Percentiles rank a stretch among this genome's conserved stretches.
Evolutionary conservation across 2,329 filamentous ascomycete genomes (phyloP).

Genomic region (Calycina marina): DNA sequence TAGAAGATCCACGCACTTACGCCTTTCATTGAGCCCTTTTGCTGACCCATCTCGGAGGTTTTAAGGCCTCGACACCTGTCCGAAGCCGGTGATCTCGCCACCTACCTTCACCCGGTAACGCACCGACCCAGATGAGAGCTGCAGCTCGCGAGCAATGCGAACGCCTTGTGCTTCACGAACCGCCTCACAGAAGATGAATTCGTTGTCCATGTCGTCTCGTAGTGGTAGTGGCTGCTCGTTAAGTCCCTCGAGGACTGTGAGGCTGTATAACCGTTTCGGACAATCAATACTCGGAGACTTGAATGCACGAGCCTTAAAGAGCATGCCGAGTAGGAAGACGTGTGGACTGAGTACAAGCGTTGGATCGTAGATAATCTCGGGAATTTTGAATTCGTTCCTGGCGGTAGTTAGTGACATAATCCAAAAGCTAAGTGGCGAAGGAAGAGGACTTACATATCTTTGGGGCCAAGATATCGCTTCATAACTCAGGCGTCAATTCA

Average conservation of each 20-base stretch:
- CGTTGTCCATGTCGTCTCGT: constrained; percentile 21
- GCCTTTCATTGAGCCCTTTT: constrained; percentile 26
- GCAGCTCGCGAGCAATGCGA: constrained; percentile 18
- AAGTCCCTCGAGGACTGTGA: constrained; percentile 10
- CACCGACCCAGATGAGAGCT: constrained; percentile 15
- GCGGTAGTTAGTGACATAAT: constrained; percentile 1
- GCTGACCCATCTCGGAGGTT: constrained; percentile 22
- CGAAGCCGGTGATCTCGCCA: constrained; percentile 23
- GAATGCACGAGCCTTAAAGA: constrained; percentile 23
- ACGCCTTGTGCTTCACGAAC: constrained; percentile 13
- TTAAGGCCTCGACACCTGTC: constrained; percentile 22
- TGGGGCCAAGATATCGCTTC: constrained; percentile 15
- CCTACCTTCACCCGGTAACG: constrained; percentile 19
- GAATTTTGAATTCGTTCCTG: constrained; percentile 18
- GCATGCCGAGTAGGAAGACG: constrained; percentile 21
- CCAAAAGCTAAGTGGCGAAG: neutral
- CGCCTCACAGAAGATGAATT: constrained; percentile 17
- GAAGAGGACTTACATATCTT: constrained; percentile 9
- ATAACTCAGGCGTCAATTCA: constrained; percentile 9
- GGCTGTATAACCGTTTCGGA: constrained; percentile 19
- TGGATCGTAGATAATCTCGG: constrained; percentile 22
- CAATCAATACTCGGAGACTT: constrained; percentile 21
- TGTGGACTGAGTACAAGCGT: constrained; percentile 23
- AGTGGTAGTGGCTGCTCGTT: constrained; percentile 23
- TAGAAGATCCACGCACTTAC: constrained; percentile 15